Percentiles rank a stretch among this genome's conserved stretches.
phyloP scores from a whole-genome alignment of 1,284 basidiomycete species.

The Abortiporus biennis region DNA sequence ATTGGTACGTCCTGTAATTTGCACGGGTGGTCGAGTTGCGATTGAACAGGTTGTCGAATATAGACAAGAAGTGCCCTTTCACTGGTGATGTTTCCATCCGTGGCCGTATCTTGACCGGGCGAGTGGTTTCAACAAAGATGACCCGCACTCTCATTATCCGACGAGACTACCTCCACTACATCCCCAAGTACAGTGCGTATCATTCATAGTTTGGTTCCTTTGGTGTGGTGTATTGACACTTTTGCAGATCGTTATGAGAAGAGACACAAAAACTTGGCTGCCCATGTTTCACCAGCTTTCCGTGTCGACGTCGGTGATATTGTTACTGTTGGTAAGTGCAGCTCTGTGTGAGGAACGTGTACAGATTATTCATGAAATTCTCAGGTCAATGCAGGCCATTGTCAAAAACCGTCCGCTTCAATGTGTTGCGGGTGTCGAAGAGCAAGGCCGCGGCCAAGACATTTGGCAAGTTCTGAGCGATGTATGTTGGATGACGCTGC shows the following conservation, averaged over 20 bases:
- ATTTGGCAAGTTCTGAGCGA: constrained; percentile 92
- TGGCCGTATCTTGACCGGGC: constrained; percentile 97
- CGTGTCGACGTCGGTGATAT: constrained; percentile 90
- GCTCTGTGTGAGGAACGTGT: background rate
- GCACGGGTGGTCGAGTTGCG: background rate
- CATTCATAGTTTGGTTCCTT: background rate
- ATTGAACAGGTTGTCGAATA: background rate
- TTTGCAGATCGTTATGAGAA: constrained; percentile 87
- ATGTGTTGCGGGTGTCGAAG: constrained; percentile 89
- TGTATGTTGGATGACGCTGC: too few species aligned
- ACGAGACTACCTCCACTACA: constrained; percentile 97
- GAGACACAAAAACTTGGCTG: constrained; percentile 98
- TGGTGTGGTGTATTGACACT: constrained; percentile 13
- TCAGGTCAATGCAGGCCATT: constrained; percentile 96
- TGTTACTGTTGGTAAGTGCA: constrained; percentile 87
- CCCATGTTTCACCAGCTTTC: constrained; percentile 97
- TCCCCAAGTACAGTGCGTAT: constrained; percentile 92
- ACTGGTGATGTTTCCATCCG: constrained; percentile 96
- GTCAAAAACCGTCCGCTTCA: constrained; percentile 99
- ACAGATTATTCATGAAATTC: constrained; percentile 9
- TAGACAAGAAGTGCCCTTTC: constrained; percentile 99
- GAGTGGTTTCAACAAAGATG: constrained; percentile 99
- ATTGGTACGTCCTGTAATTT: constrained; percentile 65
- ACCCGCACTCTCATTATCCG: constrained; percentile 98
- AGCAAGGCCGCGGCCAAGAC: constrained; percentile 85